Base-by-base conservation (phyloP, 495 filamentous ascomycete species). In the Neurospora discreta region DNA sequence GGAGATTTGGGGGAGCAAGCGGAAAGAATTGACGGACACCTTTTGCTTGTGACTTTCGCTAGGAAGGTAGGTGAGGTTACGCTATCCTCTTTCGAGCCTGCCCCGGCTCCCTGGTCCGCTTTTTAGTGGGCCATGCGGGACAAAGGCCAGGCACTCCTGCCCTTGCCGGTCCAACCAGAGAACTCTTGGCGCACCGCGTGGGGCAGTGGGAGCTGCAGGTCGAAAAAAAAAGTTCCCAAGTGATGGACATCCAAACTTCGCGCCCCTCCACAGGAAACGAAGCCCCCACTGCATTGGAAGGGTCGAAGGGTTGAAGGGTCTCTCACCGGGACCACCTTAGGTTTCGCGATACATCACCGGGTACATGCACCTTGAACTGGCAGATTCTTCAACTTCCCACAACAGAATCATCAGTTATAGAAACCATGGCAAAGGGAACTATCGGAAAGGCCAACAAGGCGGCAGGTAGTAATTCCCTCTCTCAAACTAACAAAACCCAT, bases 371-470 rank as follows among this genome's bases (percentile, higher is more conserved):
- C 26, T 30, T 3, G 26, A 33, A 33, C 52, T 65, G 52, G 33
- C 26, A 30, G 52, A 60, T 60, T 60, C 52, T 60, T 60, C 23
- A 30, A 33, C 13, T 9, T 18, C 36, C 72, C 76, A 30, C 41
- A 69, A n/a, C n/a, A 73, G 38, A 68, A 41, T 5, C 30, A 33
- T 15, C 67, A 70, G 43, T 30, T 41, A 1, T 16, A 13, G 16
- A 30, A 60, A 73, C 70, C 68, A 84, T 84, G 82, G 81, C 75
- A 4, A 84, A 84, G 75, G 78, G 77, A 71, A 78, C 70, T 69
- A 85, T 81, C 46, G 39, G 77, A 73, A 83, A 81, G 71, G 78
- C 77, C 73, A 82, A 80, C 71, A 83, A 76, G 52, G 52, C 46
- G 46, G 52, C 52, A 68, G 79, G 82, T 83, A 73, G 38, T 30